Base-by-base conservation (phyloP, 2,329 filamentous ascomycete genomes). In the Penicillium fuscoglaucum region DNA sequence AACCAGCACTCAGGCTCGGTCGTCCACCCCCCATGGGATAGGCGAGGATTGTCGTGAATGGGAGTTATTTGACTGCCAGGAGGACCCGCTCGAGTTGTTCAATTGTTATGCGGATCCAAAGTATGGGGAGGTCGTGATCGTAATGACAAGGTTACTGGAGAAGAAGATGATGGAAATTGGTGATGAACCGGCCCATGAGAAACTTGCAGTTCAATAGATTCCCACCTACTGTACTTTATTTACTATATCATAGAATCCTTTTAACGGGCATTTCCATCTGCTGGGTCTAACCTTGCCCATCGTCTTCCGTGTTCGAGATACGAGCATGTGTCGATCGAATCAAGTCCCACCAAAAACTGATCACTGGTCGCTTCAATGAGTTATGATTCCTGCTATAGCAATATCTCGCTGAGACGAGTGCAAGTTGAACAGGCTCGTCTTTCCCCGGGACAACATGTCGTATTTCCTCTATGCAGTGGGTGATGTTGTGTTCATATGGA, bases 81-180 rank as follows among this genome's bases (percentile, higher is more conserved):
- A 82, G 53, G 82, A 82, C 59, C 79, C 80, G 0, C 62, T 82
- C n/a, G 79, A 82, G 62, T 60, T 82, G 33, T 81, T 83, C 60
- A 82, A 82, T 52, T 63, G 72, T 19, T 82, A 82, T 47, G 7
- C 70, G 2, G 74, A 81, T 0, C 57, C 68, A 0, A 61, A 67
- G 40, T 81, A 81, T 60, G 33, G 48, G 6, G 67, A 74, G 2
- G 69, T 79, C 1, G 75, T 80, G 0, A 59, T 61, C 56, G 55
- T 65, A 0, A 81, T 82, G 79, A 80, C 72, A 0, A 55, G 37
- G 47, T 58, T 78, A 60, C 55, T 82, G 40, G 79, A 82, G 57
- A 62, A 68, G 6, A 84, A 83, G 72, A 84, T 84, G 81, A 70
- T 65, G 4, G 76, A 82, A 60, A 83, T 83, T 68, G 81, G 81